These are phyloP conservation scores for Dryadomyces quercivorus DNA, from an alignment of 2,329 filamentous ascomycete species.

Conservation along the genomic window DNA sequence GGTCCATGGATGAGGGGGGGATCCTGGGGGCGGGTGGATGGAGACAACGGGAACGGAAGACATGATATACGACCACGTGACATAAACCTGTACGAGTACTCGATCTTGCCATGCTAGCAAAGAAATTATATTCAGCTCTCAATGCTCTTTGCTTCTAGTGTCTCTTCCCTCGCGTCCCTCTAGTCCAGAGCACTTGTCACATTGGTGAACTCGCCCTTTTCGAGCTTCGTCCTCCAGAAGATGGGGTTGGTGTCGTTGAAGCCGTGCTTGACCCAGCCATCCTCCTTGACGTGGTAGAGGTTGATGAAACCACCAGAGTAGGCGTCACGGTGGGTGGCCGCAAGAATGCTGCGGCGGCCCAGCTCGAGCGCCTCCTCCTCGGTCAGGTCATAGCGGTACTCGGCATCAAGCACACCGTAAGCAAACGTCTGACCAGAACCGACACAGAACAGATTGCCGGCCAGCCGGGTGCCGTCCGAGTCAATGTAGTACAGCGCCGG, in stretches of 20 bases:
- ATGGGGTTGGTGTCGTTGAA: conserved; percentile 98
- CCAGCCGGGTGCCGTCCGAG: conserved; percentile 82
- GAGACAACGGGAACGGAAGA: conserved; percentile 11
- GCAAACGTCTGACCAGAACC: conserved; percentile 97
- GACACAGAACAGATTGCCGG: conserved; percentile 95
- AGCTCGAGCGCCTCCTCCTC: conserved; percentile 85
- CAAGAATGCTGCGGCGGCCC: conserved; percentile 82
- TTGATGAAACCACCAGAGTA: conserved; percentile 99
- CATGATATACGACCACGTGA: too few species aligned
- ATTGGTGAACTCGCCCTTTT: conserved; percentile 97
- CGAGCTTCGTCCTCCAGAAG: conserved; percentile 98
- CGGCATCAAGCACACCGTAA: conserved; percentile 92
- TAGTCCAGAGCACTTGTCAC: conserved; percentile 68
- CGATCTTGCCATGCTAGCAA: neutral
- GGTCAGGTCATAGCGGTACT: conserved; percentile 82
- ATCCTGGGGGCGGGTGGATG: conserved; percentile 49
- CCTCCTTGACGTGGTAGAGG: conserved; percentile 97
- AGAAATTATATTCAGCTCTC: neutral
- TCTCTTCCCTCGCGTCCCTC: neutral
- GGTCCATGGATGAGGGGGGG: conserved; percentile 66
- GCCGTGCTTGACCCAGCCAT: conserved; percentile 96
- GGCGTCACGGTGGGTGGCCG: conserved; percentile 94
- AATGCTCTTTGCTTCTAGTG: neutral
- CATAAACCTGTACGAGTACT: too few species aligned
- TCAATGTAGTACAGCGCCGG: conserved; percentile 99